Evolutionary conservation across 345 rosid genomes (phyloP).

Genomic region (Triadica sebifera): DNA sequence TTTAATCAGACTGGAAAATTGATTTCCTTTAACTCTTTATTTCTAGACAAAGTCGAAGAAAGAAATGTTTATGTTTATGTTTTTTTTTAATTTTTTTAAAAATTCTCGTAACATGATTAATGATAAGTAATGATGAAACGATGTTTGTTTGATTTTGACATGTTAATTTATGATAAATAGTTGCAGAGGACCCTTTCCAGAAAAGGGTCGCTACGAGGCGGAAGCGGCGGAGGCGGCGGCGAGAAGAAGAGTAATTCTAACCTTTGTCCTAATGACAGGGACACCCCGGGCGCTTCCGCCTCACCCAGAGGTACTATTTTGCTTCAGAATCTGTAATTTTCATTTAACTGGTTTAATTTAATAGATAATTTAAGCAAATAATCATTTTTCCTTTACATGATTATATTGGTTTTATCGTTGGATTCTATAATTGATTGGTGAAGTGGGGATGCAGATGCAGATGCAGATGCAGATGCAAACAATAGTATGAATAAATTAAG

Average conservation of each 20-base stretch:
- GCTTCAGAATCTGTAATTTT: too few relatives aligned
- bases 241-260: conserved; percentile 47
- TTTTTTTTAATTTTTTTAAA: too few relatives aligned
- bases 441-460: too few relatives aligned
- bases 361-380: too few relatives aligned
- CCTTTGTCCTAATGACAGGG: conserved; percentile 38
- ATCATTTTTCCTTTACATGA: conserved; percentile 3
- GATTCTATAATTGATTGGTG: too few relatives aligned
- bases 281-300: conserved; percentile 37
- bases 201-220: conserved; percentile 60
- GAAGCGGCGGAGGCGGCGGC: conserved; percentile 25
- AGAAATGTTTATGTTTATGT: too few relatives aligned
- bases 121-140: background rate
- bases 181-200: conserved; percentile 75
- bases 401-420: conserved; percentile 12
- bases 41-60: too few relatives aligned
- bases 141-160: conserved; percentile 2
- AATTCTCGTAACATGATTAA: too few relatives aligned
- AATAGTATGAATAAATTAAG: conserved; percentile 19
- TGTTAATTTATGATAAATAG: conserved; percentile 23
- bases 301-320: conserved; percentile 61
- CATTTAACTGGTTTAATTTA: background rate
- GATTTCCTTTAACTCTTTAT: too few relatives aligned
- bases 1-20: too few relatives aligned
- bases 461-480: background rate